phyloP scores from a whole-genome alignment of 306 rosid species.

The Sicyos baderoa region DNA sequence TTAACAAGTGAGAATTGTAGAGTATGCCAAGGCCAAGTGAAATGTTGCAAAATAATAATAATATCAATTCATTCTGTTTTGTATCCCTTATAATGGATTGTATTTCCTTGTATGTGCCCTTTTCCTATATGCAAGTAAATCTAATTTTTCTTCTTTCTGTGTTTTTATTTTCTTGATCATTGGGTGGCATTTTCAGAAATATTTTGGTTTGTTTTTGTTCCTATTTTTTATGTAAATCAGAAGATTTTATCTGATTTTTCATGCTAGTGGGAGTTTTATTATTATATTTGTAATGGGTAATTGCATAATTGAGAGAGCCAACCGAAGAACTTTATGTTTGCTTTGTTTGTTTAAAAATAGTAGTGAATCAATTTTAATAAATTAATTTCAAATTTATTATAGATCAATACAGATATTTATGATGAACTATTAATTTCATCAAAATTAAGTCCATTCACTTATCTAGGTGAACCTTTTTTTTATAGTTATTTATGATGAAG shows the following conservation, averaged over 20 bases:
- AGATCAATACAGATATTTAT: too few species aligned
- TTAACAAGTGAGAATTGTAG: conserved; percentile 18
- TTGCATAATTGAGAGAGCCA: background rate
- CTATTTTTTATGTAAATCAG: background rate
- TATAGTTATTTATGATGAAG: too few species aligned
- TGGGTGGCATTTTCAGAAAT: background rate
- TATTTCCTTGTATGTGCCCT: background rate
- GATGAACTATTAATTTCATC: too few species aligned
- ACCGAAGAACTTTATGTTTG: background rate
- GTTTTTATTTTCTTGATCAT: background rate
- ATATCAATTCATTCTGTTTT: conserved; percentile 9
- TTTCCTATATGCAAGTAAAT: background rate
- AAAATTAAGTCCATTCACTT: too few species aligned
- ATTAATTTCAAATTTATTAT: too few species aligned
- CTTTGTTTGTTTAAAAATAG: too few species aligned
- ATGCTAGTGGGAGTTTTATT: background rate
- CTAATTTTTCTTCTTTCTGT: background rate
- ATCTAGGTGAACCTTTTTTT: too few species aligned
- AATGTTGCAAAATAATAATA: conserved; percentile 16
- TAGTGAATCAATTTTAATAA: too few species aligned
- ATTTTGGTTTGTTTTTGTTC: background rate
- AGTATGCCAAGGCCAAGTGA: conserved; percentile 7
- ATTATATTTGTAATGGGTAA: background rate
- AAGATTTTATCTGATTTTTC: background rate
- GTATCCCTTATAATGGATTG: background rate